phyloP scores from a whole-genome alignment of 2,329 filamentous ascomycete species.

The Fusarium cicatricum region DNA sequence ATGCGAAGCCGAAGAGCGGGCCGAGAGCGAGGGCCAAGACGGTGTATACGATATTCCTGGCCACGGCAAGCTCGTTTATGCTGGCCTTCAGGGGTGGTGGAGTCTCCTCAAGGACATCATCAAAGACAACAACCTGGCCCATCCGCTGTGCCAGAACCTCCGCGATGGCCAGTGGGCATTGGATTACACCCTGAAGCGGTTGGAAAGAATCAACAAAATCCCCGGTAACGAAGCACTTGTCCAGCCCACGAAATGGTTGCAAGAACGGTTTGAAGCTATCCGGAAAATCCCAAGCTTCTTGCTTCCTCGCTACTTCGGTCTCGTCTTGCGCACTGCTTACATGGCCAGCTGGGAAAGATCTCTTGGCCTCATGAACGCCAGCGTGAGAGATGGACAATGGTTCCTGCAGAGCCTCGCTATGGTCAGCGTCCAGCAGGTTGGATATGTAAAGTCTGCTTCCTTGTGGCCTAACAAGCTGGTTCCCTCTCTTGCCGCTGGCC shows the following conservation, averaged over 20 bases:
- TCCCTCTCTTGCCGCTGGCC: constrained; percentile 86
- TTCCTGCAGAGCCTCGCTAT: constrained; percentile 90
- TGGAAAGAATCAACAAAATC: constrained; percentile 75
- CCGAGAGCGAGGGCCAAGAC: constrained; percentile 79
- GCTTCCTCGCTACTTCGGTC: constrained; percentile 89
- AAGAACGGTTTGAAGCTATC: constrained; percentile 85
- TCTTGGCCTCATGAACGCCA: constrained; percentile 79
- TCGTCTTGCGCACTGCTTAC: constrained; percentile 89
- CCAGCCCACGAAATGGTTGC: constrained; percentile 79
- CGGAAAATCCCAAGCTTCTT: constrained; percentile 87
- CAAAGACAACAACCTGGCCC: constrained; percentile 87
- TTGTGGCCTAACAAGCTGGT: constrained; percentile 87
- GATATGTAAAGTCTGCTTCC: constrained; percentile 88
- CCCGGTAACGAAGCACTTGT: constrained; percentile 69
- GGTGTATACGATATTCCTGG: constrained; percentile 90
- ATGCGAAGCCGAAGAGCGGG: constrained; percentile 86
- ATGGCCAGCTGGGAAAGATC: constrained; percentile 81
- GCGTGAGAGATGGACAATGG: constrained; percentile 81
- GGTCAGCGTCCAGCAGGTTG: constrained; percentile 91
- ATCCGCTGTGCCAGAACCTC: constrained; percentile 92
- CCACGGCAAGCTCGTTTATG: constrained; percentile 87
- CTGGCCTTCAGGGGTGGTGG: constrained; percentile 99
- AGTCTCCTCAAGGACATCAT: constrained; percentile 87
- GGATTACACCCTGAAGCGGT: constrained; percentile 82
- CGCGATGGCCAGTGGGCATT: constrained; percentile 91